These are phyloP conservation scores for Lentinus tigrinus DNA, from an alignment of 768 basidiomycete genomes.

Conservation along the genomic window DNA sequence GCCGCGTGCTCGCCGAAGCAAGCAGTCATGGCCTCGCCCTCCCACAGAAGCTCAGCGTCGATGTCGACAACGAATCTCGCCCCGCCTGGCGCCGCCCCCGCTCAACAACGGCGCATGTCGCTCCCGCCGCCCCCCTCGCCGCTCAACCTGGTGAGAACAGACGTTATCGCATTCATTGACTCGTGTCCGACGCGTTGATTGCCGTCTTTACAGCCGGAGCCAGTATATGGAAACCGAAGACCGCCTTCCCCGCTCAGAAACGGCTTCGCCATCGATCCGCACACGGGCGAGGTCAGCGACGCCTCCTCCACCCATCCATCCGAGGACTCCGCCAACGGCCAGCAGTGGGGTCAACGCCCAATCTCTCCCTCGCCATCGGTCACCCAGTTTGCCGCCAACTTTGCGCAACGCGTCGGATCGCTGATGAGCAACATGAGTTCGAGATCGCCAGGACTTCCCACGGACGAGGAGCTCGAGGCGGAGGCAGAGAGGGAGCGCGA, in stretches of 20 bases:
- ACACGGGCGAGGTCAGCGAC: constrained; percentile 43
- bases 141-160: constrained; percentile 38
- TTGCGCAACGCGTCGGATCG: constrained; percentile 73
- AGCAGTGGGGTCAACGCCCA: constrained; percentile 43
- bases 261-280: constrained; percentile 53
- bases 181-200: constrained; percentile 12
- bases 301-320: constrained; percentile 26
- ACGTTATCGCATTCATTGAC: neutral
- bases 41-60: constrained; percentile 25
- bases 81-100: constrained; percentile 18
- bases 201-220: constrained; percentile 38
- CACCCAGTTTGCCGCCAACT: constrained; percentile 67
- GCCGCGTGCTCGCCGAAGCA: constrained; percentile 22
- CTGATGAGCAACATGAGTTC: constrained; percentile 50
- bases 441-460: constrained; percentile 43
- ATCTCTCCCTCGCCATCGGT: constrained; percentile 71
- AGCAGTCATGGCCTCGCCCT: constrained; percentile 29
- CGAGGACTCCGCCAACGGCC: constrained; percentile 44
- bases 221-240: constrained; percentile 44
- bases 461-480: constrained; percentile 80
- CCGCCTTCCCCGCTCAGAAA: constrained; percentile 76
- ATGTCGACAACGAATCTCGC: constrained; percentile 26
- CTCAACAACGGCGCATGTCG: constrained; percentile 36
- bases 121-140: constrained; percentile 39
- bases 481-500: constrained; percentile 80